Conservation (phyloP, 148 eudicot genomes). For the Rhododendron simsii region DNA sequence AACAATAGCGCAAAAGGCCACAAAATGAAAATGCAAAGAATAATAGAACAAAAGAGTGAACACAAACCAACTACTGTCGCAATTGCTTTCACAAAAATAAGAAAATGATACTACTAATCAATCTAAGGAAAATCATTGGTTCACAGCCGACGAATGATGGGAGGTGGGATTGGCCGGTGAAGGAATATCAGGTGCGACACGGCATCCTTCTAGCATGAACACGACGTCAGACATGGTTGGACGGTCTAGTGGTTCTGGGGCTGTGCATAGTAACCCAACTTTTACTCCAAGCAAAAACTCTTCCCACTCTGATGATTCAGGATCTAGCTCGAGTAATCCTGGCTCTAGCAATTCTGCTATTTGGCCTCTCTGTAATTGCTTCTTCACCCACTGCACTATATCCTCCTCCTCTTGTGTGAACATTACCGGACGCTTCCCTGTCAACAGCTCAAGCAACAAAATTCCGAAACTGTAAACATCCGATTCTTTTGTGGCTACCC, state of each 20-base stretch:
- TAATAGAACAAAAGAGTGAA: background rate
- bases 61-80: background rate
- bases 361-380: conserved; percentile 58
- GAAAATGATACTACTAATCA: background rate
- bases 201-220: conserved; percentile 30
- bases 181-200: conserved; percentile 17
- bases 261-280: conserved; percentile 57
- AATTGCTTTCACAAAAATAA: background rate
- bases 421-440: conserved; percentile 64
- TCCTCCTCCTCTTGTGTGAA: conserved; percentile 59
- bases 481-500: conserved; percentile 38
- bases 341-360: conserved; percentile 55
- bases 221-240: conserved; percentile 21
- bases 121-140: background rate
- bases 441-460: conserved; percentile 52
- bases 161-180: conserved; percentile 20
- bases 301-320: conserved; percentile 74
- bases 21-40: background rate
- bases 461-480: conserved; percentile 68
- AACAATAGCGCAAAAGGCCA: background rate
- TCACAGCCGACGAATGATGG: conserved; percentile 22
- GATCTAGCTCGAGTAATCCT: conserved; percentile 60
- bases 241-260: conserved; percentile 38
- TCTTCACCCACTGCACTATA: conserved; percentile 70
- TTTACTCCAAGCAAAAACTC: conserved; percentile 76